Evolutionary conservation across 2,329 filamentous ascomycete species (phyloP), one percentile per base, ranked within the genome.

Genomic region (Ascochyta lentis): DNA sequence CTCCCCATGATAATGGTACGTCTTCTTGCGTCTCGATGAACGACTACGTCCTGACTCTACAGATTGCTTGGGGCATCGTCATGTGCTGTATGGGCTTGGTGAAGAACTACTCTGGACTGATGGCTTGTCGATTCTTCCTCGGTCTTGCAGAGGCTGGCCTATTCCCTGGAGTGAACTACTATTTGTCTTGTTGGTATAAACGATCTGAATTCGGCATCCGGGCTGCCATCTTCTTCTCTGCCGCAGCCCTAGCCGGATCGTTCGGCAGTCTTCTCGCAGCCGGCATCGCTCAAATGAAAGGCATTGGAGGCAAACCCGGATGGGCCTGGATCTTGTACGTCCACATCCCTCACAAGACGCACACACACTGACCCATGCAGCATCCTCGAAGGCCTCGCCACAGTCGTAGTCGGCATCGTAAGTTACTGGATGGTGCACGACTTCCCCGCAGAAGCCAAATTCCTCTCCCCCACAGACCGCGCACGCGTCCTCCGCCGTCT

Each of bases 151-250:
- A 95, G 72, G 81, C 90, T 8, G 90, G 90, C 6, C 80, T 94
- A 0, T 82, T 83, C 46, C 81, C 80, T 0, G 80, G 80, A 2
- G 85, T 92, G 15, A 90, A 89, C 63, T 94, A 92, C 73, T 92
- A 92, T 69, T 82, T 95, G 0, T 90, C 87, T 0, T 93, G 89
- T 70, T 96, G 91, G 91, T 96, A 95, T 67, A 89, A 86, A 69
- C 83, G 91, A 33, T 84, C 82, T 15, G 92, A 96, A 67, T 89
- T 95, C 50, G 91, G 90, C 45, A 82, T 92, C n/a, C 85, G 91
- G 33, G 86, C 89, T 58, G 89, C 91, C 13, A 86, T 92, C 53
- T 94, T 95, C 79, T 96, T 95, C 79, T 92, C 89, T 0, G 89
- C 90, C 0, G 91, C 91, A 0, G 90, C 91, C 0, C 77, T 95